Conservation (phyloP, 75 land plant genomes). For the Isoetes taiwanensis region DNA sequence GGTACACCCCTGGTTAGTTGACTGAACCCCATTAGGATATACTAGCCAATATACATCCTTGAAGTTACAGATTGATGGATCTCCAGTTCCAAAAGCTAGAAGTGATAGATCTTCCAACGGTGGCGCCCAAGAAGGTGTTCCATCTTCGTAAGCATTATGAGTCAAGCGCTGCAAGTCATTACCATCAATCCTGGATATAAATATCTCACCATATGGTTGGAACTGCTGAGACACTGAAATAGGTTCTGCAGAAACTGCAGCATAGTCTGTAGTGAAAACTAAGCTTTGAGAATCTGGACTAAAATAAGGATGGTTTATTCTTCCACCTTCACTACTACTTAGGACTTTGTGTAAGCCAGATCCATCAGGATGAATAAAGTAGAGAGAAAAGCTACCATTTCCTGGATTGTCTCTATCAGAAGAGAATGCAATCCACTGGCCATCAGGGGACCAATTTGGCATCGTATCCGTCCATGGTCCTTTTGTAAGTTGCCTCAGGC, state of each 20-base stretch:
- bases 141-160: conserved; percentile 74
- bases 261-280: conserved; percentile 61
- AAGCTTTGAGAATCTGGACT: conserved; percentile 64
- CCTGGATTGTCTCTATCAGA: conserved; percentile 66
- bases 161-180: conserved; percentile 41
- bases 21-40: too few relatives aligned
- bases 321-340: conserved; percentile 39
- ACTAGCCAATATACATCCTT: conserved; percentile 22
- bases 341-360: conserved; percentile 44
- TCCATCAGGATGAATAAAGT: conserved; percentile 63
- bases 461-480: conserved; percentile 87
- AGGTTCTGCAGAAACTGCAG: conserved; percentile 83
- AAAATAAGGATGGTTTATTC: conserved; percentile 62
- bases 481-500: conserved; percentile 44
- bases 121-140: conserved; percentile 71
- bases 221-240: conserved; percentile 56
- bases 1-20: too few relatives aligned
- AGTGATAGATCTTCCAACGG: conserved; percentile 3
- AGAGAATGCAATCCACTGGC: conserved; percentile 84
- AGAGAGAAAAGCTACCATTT: conserved; percentile 44
- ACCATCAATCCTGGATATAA: conserved; percentile 42
- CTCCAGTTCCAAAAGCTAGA: conserved; percentile 19
- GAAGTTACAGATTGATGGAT: conserved; percentile 7
- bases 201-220: conserved; percentile 87
- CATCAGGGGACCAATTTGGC: conserved; percentile 90